Evolutionary conservation across 2,329 filamentous ascomycete species (phyloP).

Genomic region (Colletotrichum spaethianum): DNA sequence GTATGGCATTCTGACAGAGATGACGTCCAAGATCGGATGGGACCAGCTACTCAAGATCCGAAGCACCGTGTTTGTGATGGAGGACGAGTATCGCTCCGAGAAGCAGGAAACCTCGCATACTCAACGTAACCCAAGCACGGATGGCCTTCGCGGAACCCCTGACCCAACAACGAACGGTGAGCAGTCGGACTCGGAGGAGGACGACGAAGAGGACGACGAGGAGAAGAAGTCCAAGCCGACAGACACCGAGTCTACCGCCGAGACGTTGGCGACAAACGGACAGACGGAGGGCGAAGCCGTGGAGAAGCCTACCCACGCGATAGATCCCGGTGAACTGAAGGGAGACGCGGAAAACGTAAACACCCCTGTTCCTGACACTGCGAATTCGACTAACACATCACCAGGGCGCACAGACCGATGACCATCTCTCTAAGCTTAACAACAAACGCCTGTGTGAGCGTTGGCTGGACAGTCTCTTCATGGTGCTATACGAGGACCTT

Average conservation of each 20-base stretch:
- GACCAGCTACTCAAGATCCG: constrained; percentile 94
- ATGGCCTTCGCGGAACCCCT: constrained; percentile 81
- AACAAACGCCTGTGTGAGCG: constrained; percentile 98
- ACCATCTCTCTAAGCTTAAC: constrained; percentile 89
- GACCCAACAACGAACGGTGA: constrained; percentile 68
- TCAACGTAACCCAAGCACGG: constrained; percentile 83
- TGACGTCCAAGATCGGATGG: constrained; percentile 98
- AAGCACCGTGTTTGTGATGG: constrained; percentile 99
- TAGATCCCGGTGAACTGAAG: constrained; percentile 83
- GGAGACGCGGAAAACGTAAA: constrained; percentile 80
- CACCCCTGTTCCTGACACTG: not conserved
- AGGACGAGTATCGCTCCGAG: constrained; percentile 96
- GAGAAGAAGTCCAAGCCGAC: constrained; percentile 53
- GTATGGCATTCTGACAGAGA: constrained; percentile 93
- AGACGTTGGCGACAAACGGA: constrained; percentile 50
- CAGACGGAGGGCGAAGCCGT: constrained; percentile 61
- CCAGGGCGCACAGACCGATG: constrained; percentile 75
- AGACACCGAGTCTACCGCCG: constrained; percentile 45
- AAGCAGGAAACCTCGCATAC: constrained; percentile 73
- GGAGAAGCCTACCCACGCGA: constrained; percentile 85
- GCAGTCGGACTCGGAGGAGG: constrained; percentile 46
- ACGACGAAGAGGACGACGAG: constrained; percentile 53
- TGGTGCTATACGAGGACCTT: constrained; percentile 98
- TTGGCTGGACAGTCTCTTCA: constrained; percentile 98
- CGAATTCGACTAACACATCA: constrained; percentile 41